Conservation (phyloP, 2,329 filamentous ascomycete genomes). For the Trichophaea hybrida region DNA sequence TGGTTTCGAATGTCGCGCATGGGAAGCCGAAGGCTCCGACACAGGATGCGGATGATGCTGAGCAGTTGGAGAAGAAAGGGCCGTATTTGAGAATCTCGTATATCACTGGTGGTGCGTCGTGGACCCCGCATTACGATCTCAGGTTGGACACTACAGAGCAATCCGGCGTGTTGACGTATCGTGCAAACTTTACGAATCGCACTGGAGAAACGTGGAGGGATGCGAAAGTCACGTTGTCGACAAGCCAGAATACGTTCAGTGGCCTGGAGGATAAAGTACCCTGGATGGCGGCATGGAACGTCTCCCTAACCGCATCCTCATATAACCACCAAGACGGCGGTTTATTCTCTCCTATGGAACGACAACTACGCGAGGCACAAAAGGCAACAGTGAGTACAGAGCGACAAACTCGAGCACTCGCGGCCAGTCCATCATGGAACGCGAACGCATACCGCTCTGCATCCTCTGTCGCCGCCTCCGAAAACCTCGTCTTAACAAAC, state of each 20-base stretch:
- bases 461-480: not conserved
- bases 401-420: not conserved
- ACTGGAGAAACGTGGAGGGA: conserved; percentile 51
- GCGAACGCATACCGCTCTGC: not conserved
- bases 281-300: conserved; percentile 42
- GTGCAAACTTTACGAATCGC: conserved; percentile 47
- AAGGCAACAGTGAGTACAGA: not conserved
- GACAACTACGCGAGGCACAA: not conserved
- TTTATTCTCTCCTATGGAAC: not conserved
- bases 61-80: conserved; percentile 25
- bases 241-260: conserved; percentile 46
- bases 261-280: conserved; percentile 44
- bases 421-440: not conserved
- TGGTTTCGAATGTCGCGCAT: conserved; percentile 24
- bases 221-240: conserved; percentile 47
- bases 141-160: conserved; percentile 34
- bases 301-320: conserved; percentile 31
- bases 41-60: conserved; percentile 25
- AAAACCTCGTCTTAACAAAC: not conserved
- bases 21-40: conserved; percentile 27
- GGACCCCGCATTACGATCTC: conserved; percentile 49
- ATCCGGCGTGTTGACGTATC: conserved; percentile 40
- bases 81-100: conserved; percentile 11
- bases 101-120: conserved; percentile 35
- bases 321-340: conserved; percentile 21